Evolutionary conservation across 805 yeast genomes (phyloP).

Genomic region (Zygosaccharomyces pseudorouxii): DNA sequence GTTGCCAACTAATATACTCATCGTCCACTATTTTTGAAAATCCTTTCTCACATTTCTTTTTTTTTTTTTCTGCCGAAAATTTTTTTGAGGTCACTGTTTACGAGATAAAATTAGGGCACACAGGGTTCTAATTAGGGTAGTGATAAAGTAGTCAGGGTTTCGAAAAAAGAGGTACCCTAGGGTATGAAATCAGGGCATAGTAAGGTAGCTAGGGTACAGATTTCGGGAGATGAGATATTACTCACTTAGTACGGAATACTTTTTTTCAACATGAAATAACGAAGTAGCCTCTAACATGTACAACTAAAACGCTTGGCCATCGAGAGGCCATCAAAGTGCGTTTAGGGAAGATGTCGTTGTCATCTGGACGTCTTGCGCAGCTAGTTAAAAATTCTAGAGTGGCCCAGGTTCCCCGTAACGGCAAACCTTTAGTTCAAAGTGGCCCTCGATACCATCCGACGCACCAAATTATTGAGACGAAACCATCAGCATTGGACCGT

Average conservation of each 20-base stretch:
- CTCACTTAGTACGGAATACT: neutral
- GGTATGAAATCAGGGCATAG: neutral
- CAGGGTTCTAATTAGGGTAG: neutral
- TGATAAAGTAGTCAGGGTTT: too few relatives aligned
- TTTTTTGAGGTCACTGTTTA: neutral
- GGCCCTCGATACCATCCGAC: constrained; percentile 44
- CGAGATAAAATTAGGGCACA: neutral
- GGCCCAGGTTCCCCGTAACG: constrained; percentile 35
- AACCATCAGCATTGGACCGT: constrained; percentile 55
- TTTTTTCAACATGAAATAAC: neutral
- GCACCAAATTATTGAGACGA: constrained; percentile 69
- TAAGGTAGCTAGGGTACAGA: neutral
- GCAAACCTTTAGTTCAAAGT: constrained; percentile 16
- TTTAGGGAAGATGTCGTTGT: constrained; percentile 1
- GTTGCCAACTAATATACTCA: constrained; percentile 1
- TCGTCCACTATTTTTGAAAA: neutral
- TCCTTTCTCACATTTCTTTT: neutral
- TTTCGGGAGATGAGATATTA: too few relatives aligned
- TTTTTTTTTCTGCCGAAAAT: neutral
- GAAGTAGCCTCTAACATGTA: neutral
- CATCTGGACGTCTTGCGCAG: constrained; percentile 18
- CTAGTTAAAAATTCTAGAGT: constrained; percentile 34
- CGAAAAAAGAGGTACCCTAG: neutral
- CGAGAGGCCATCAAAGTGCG: too few relatives aligned
- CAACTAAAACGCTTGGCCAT: too few relatives aligned